phyloP scores from a whole-genome alignment of 2,329 filamentous ascomycete genomes.

The Fusarium drepaniforme region DNA sequence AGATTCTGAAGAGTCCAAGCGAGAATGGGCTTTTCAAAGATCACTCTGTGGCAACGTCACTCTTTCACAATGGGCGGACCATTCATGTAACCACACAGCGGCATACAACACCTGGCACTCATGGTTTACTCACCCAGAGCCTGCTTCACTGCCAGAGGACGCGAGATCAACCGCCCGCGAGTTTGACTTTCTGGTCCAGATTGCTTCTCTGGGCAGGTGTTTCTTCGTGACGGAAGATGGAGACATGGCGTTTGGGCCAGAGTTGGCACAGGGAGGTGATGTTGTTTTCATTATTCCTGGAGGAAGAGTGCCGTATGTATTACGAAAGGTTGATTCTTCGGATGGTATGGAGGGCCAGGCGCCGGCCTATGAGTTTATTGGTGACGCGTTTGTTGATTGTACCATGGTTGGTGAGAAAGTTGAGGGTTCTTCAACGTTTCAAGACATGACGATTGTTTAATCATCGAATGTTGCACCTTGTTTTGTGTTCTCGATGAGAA shows the following conservation, averaged over 20 bases:
- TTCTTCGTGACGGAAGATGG: constrained; percentile 1
- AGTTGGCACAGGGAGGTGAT: background rate
- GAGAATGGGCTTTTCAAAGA: constrained; percentile 6
- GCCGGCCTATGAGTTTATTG: background rate
- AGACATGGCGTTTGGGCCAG: constrained; percentile 2
- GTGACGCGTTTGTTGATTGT: background rate
- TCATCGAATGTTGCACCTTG: too few species aligned
- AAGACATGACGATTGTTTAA: background rate
- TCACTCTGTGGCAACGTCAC: constrained; percentile 25
- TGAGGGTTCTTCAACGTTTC: background rate
- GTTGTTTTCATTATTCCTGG: background rate
- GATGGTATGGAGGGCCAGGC: background rate
- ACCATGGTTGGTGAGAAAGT: background rate
- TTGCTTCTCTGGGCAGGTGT: background rate
- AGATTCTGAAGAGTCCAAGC: constrained; percentile 7
- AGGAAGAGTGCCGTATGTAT: constrained; percentile 5
- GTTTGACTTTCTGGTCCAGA: constrained; percentile 7
- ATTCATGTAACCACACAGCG: background rate
- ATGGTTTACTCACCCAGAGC: constrained; percentile 10
- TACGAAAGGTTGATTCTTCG: background rate
- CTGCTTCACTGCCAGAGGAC: background rate
- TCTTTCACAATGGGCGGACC: constrained; percentile 27
- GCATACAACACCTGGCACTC: constrained; percentile 3
- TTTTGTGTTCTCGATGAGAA: too few species aligned
- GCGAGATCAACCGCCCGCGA: background rate